These are phyloP conservation scores for Chaetomiaceae sp. DNA, from an alignment of 2,329 filamentous ascomycete genomes.

Conservation along the genomic window DNA sequence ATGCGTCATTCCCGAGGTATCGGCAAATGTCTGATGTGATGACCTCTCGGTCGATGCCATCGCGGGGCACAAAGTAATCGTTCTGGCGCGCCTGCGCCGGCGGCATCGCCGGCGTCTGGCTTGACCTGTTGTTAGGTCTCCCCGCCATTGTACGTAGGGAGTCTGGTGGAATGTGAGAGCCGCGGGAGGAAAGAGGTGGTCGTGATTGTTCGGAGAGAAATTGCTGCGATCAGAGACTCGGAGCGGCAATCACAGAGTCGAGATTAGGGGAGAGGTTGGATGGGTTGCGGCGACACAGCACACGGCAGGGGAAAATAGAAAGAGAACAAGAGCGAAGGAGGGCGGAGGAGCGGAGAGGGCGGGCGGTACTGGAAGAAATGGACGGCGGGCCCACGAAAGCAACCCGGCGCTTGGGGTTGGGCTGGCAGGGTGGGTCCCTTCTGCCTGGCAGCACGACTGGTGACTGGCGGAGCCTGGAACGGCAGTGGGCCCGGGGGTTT, in stretches of 20 bases:
- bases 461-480: slow-evolving; percentile 17
- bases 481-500: slow-evolving; percentile 23
- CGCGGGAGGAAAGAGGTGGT: too few species aligned
- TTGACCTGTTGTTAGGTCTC: slow-evolving; percentile 36
- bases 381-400: slow-evolving; percentile 19
- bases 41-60: slow-evolving; percentile 78
- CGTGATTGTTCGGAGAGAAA: too few species aligned
- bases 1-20: slow-evolving; percentile 77
- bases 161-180: too few species aligned
- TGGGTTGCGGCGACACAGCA: slow-evolving; percentile 11
- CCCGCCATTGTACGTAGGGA: slow-evolving; percentile 35
- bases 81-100: slow-evolving; percentile 54
- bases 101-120: slow-evolving; percentile 33
- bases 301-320: slow-evolving; percentile 23
- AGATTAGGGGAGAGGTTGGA: background rate
- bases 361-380: slow-evolving; percentile 29
- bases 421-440: slow-evolving; percentile 19
- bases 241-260: background rate
- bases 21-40: slow-evolving; percentile 82
- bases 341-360: slow-evolving; percentile 30
- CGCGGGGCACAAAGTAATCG: slow-evolving; percentile 75
- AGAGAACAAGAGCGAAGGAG: slow-evolving; percentile 27
- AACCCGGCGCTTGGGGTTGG: slow-evolving; percentile 27
- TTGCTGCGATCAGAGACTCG: background rate
- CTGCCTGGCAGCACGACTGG: slow-evolving; percentile 14